Conservation (phyloP, 768 basidiomycete genomes). For the Calocera cornea region DNA sequence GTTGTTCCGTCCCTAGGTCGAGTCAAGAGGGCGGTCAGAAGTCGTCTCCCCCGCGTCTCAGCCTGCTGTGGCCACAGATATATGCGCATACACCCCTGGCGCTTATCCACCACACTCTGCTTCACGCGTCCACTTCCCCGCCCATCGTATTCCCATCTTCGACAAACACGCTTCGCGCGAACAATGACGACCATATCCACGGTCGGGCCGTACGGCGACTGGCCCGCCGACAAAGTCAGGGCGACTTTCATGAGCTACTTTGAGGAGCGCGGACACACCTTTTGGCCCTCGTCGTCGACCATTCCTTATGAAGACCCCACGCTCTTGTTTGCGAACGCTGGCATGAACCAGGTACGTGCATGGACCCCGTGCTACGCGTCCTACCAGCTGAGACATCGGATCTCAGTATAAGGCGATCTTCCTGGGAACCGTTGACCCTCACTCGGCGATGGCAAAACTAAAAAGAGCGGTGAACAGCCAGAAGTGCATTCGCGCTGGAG, state of each 20-base stretch:
- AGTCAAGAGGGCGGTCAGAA: too few species aligned
- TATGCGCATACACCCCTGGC: too few species aligned
- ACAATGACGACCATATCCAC: background rate
- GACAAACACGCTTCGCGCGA: background rate
- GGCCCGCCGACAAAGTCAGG: slow-evolving; percentile 74
- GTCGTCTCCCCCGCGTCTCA: too few species aligned
- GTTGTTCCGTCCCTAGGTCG: background rate
- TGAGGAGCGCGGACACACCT: slow-evolving; percentile 61
- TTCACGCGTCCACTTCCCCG: too few species aligned
- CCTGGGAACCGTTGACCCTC: slow-evolving; percentile 92
- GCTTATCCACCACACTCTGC: too few species aligned
- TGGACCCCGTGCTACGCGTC: background rate
- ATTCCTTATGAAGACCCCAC: slow-evolving; percentile 98
- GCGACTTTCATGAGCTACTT: slow-evolving; percentile 89
- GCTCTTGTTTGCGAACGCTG: slow-evolving; percentile 93
- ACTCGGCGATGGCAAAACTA: slow-evolving; percentile 79
- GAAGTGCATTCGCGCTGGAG: slow-evolving; percentile 97
- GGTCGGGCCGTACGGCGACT: slow-evolving; percentile 23
- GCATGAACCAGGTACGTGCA: slow-evolving; percentile 71
- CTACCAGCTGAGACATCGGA: slow-evolving; percentile 11
- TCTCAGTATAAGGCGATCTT: slow-evolving; percentile 90
- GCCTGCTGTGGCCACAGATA: too few species aligned
- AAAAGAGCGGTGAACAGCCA: slow-evolving; percentile 92
- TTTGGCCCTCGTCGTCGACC: slow-evolving; percentile 79
- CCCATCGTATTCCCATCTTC: too few species aligned